A percentile compares a stretch with the other conserved stretches of the same genome.
These are phyloP conservation scores for Kodamaea hsintzibuensis DNA, from an alignment of 805 yeast species.

Conservation along the genomic window DNA sequence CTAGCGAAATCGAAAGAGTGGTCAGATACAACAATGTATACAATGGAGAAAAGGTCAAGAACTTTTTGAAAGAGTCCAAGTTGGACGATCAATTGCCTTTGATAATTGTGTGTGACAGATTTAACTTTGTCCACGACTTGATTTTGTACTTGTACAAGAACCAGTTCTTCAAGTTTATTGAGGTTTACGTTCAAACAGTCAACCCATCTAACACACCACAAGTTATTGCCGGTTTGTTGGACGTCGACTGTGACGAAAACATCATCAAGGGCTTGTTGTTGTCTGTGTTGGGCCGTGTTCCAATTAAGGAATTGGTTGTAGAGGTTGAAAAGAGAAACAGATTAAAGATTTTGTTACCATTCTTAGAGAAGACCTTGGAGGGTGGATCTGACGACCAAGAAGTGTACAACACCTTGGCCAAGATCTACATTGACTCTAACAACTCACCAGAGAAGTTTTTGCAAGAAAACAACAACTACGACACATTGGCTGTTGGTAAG, in stretches of 20 bases:
- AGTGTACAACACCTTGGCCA: conserved; percentile 91
- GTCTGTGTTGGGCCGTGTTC: conserved; percentile 92
- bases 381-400: conserved; percentile 88
- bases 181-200: conserved; percentile 96
- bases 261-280: conserved; percentile 78
- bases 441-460: conserved; percentile 96
- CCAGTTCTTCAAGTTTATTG: conserved; percentile 94
- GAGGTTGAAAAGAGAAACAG: conserved; percentile 98
- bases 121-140: conserved; percentile 87
- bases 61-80: conserved; percentile 91
- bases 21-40: conserved; percentile 92
- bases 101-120: conserved; percentile 94
- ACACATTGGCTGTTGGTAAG: conserved; percentile 93
- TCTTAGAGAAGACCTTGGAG: conserved; percentile 82
- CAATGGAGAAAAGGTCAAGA: conserved; percentile 96
- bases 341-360: conserved; percentile 86
- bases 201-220: conserved; percentile 95
- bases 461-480: conserved; percentile 85
- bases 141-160: conserved; percentile 91
- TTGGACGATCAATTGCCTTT: conserved; percentile 94
- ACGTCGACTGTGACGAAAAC: conserved; percentile 94
- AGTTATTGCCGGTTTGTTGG: conserved; percentile 93
- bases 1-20: conserved; percentile 91
- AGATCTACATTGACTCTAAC: conserved; percentile 96
- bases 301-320: conserved; percentile 80